These are phyloP conservation scores for Tieghemiomyces parasiticus DNA, from an alignment of 192 early-diverging fungal genomes.

Conservation along the genomic window DNA sequence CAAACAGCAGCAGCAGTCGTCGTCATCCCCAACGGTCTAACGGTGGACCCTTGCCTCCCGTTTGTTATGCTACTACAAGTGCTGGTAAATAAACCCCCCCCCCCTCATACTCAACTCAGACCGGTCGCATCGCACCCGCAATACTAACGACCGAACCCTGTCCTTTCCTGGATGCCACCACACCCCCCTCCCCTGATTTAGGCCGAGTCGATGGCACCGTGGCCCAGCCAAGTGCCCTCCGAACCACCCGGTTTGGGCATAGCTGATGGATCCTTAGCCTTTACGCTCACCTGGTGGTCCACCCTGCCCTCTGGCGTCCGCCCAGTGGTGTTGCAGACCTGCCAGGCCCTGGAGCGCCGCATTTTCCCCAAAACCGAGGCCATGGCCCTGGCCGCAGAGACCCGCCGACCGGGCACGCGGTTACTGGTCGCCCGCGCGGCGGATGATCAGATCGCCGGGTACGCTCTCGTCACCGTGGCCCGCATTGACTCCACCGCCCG, in stretches of 20 bases:
- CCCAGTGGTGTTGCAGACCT: no score
- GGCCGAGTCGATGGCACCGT: constrained; percentile 1
- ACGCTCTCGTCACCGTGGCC: constrained; percentile 13
- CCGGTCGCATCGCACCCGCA: no score
- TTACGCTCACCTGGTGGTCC: no score
- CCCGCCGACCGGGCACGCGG: constrained; percentile 14
- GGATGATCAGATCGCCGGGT: neutral
- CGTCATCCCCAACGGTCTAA: no score
- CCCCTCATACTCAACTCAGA: no score
- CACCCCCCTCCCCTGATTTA: constrained; percentile 4
- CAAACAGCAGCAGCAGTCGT: neutral
- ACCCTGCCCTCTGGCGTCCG: no score
- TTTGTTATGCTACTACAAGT: no score
- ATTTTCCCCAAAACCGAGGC: constrained; percentile 20
- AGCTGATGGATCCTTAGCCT: no score
- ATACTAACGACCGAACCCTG: neutral
- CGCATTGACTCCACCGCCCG: constrained; percentile 13
- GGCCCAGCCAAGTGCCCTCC: no score
- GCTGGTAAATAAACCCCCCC: no score
- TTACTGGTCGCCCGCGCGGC: constrained; percentile 11
- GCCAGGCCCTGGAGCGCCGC: constrained; percentile 17
- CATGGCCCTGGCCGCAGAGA: constrained; percentile 13
- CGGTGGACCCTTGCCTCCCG: no score
- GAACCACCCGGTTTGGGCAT: no score
- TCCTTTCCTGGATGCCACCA: neutral